Conservation (phyloP, 495 filamentous ascomycete genomes). For the Penicillium chermesinum region DNA sequence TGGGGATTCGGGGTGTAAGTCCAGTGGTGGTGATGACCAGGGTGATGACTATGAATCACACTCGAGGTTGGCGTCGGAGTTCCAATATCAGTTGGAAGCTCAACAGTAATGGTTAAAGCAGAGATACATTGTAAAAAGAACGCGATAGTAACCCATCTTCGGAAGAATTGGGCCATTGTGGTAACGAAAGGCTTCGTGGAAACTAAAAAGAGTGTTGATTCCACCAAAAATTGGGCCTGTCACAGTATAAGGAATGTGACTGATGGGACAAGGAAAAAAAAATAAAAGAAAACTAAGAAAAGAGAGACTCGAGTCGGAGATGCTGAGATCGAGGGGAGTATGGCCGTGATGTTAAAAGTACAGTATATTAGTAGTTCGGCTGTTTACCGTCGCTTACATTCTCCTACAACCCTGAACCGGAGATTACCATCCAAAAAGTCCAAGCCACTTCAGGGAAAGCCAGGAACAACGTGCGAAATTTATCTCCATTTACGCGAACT, state of each 20-base stretch:
- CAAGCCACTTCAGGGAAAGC: too few species aligned
- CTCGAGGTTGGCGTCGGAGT: background rate
- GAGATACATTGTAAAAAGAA: background rate
- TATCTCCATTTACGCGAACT: background rate
- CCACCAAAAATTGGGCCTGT: too few species aligned
- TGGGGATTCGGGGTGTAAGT: background rate
- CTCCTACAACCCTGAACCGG: background rate
- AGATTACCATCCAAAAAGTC: too few species aligned
- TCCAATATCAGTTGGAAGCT: background rate
- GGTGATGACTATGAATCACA: background rate
- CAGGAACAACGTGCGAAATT: too few species aligned
- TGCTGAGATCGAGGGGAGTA: too few species aligned
- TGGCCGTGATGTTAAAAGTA: too few species aligned
- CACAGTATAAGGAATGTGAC: too few species aligned
- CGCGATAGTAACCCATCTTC: constrained; percentile 6
- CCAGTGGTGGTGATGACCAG: constrained; percentile 1
- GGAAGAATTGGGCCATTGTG: constrained; percentile 4
- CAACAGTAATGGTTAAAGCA: background rate
- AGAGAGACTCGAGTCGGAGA: too few species aligned
- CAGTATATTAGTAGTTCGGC: too few species aligned
- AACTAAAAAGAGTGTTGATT: background rate
- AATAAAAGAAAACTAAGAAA: too few species aligned
- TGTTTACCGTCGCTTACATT: too few species aligned
- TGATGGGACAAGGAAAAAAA: too few species aligned
- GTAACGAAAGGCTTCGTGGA: background rate